Percentiles rank a stretch among this genome's conserved stretches.
Conservation (phyloP, 73 alveolate genomes). For the Durusdinium trenchii region DNA sequence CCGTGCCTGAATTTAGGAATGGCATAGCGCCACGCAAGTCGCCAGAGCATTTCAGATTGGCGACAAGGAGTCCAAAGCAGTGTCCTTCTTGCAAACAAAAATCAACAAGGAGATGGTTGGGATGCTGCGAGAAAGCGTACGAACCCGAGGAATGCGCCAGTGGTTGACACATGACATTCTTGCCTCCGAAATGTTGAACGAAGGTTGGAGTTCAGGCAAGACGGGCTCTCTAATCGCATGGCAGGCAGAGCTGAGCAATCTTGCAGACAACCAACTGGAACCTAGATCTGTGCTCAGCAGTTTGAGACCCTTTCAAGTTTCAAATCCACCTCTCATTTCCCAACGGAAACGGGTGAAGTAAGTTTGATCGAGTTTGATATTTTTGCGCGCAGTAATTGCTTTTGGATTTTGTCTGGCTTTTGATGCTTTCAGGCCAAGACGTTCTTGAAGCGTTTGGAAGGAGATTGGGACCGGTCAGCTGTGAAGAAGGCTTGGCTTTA, state of each 20-base stretch:
- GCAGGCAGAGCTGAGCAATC: constrained; percentile 5
- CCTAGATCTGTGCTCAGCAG: too few species aligned
- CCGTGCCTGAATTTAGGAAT: too few species aligned
- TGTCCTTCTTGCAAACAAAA: neutral
- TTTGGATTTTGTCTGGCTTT: neutral
- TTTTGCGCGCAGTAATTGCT: neutral
- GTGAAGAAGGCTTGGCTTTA: neutral
- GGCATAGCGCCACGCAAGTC: neutral
- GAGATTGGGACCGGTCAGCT: neutral
- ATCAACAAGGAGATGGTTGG: neutral
- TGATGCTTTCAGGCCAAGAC: neutral
- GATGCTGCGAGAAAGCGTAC: neutral
- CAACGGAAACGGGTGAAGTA: too few species aligned
- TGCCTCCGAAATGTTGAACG: neutral
- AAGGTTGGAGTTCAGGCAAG: neutral
- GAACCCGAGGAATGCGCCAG: neutral
- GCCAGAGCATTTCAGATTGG: neutral
- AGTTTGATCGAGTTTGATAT: neutral
- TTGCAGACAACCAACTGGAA: neutral
- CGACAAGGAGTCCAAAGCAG: constrained; percentile 3
- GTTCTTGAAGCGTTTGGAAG: neutral
- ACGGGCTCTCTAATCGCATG: constrained; percentile 11
- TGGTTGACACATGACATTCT: neutral
- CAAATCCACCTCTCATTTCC: neutral
- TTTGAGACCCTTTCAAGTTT: neutral